Conservation (phyloP, 805 yeast species). For the Saturnispora diversa region DNA sequence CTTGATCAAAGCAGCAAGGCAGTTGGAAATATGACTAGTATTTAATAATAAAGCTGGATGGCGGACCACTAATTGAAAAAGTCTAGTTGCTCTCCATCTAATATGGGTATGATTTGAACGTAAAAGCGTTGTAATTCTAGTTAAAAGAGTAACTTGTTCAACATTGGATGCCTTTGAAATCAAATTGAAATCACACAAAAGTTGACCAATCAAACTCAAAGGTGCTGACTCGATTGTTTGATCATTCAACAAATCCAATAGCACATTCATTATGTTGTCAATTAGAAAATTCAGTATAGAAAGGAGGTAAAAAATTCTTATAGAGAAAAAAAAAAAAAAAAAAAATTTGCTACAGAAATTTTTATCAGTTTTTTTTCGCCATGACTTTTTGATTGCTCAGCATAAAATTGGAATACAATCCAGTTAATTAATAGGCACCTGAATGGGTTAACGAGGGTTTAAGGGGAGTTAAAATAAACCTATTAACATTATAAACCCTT, state of each 20-base stretch:
- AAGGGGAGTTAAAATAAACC: no score
- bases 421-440: no score
- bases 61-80: constrained; percentile 33
- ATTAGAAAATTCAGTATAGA: background rate
- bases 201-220: constrained; percentile 2
- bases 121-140: constrained; percentile 37
- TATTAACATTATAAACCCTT: no score
- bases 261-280: constrained; percentile 1
- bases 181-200: constrained; percentile 18
- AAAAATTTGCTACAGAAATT: no score
- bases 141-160: constrained; percentile 43
- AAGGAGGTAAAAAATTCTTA: background rate
- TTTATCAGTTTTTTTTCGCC: no score
- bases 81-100: constrained; percentile 55
- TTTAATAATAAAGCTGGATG: constrained; percentile 29
- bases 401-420: no score
- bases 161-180: constrained; percentile 34
- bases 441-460: no score
- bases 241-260: constrained; percentile 4
- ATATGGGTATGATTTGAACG: constrained; percentile 36
- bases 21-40: constrained; percentile 32
- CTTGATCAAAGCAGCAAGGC: constrained; percentile 34
- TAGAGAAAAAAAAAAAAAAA: background rate
- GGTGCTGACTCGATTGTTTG: constrained; percentile 1
- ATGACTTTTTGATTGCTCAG: no score